A percentile compares a stretch with the other conserved stretches of the same genome.
These are phyloP conservation scores for Calonectria pseudoturangicola DNA, from an alignment of 2,329 filamentous ascomycete genomes.

Conservation along the genomic window DNA sequence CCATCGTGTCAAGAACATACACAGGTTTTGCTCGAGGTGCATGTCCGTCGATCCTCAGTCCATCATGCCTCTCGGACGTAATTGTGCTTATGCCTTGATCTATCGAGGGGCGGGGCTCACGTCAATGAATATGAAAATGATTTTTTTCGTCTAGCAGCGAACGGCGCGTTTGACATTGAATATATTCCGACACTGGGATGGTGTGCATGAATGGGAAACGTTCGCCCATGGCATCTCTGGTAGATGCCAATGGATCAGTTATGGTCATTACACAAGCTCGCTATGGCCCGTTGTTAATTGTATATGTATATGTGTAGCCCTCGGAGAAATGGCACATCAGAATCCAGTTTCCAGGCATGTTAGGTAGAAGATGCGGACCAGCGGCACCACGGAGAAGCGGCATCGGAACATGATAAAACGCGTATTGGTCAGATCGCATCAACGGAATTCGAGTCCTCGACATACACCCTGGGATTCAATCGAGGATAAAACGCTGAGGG, in stretches of 20 bases:
- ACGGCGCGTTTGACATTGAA: no score
- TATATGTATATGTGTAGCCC: background rate
- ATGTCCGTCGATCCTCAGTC: background rate
- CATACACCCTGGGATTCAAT: background rate
- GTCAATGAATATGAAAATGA: no score
- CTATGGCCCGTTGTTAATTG: no score
- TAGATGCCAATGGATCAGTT: no score
- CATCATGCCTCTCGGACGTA: no score
- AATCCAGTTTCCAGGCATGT: slow-evolving; percentile 4
- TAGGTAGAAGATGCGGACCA: slow-evolving; percentile 25
- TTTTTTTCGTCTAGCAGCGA: no score
- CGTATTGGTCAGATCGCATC: slow-evolving; percentile 24
- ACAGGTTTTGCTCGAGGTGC: background rate
- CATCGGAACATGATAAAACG: background rate
- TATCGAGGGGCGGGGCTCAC: no score
- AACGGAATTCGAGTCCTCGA: slow-evolving; percentile 4
- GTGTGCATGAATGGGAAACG: no score
- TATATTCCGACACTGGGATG: no score
- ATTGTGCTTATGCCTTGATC: no score
- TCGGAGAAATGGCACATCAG: background rate
- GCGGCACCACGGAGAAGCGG: slow-evolving; percentile 19
- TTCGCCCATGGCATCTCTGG: no score
- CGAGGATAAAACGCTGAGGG: background rate
- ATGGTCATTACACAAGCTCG: no score
- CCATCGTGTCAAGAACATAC: background rate